Evolutionary conservation across 2,329 filamentous ascomycete genomes (phyloP), one percentile per base, ranked within the genome.

Genomic region (Zalaria sp.): DNA sequence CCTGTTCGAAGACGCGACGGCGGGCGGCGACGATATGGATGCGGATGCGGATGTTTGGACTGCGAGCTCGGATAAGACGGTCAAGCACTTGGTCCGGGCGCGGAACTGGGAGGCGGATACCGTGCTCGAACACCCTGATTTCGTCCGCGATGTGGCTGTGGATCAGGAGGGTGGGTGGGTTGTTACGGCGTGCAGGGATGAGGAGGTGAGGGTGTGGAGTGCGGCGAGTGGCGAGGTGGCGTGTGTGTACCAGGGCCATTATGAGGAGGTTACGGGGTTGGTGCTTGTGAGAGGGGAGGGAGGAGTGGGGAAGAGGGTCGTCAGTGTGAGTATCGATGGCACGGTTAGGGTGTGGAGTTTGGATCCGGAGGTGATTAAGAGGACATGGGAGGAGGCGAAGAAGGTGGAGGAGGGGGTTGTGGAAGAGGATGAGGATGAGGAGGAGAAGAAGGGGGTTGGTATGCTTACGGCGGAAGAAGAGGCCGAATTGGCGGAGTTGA

Each of bases 181-280:
- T 8, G 63, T 93, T 35, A 95, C 91, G 1, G 88, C 83, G 2
- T 93, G 91, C 43, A 72, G 91, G 50, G 86, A 95, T 54, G 91
- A 98, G 62, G 78, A 94, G 52, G 71, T 98, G 44, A 83, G 93
- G 52, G 73, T 96, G 5, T 98, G 89, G 89, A 82, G 94, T 58
- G 41, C 49, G 5, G 41, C 44, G 5, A 52, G 47, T 34, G 57
- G 57, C 6, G 48, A 56, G 25, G 41, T 56, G 46, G 45, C 58
- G 1, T 56, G 55, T 32, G 48, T 49, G 5, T 61, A 59, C 46
- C 72, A 76, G 32, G 91, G 91, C 0, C 91, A 98, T 63, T 96
- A 77, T 56, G 87, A 98, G 55, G 91, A 96, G 60, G 81, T 98
- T 9, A 95, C 86, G 1, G 85, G 81, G 31, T 62, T 96, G 35